Base-by-base conservation (phyloP, 2,329 filamentous ascomycete species). In the Talaromyces sp. region DNA sequence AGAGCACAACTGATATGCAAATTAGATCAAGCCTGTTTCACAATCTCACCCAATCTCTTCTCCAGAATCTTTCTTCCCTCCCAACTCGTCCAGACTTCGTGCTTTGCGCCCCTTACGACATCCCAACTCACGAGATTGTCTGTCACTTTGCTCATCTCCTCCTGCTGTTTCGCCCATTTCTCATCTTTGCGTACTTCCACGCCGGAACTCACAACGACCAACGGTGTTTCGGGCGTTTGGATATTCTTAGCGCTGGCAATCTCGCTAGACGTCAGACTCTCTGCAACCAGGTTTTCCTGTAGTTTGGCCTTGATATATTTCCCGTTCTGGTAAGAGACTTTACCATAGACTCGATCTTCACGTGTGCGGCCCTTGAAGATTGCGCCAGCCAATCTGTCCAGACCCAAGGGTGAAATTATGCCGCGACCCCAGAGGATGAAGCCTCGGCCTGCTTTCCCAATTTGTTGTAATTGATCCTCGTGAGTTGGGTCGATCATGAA, bases 241-340 rank as follows among this genome's bases (percentile, higher is more conserved):
- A 98, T 95, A 56, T 89, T 88, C 24, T 90, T 84, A 65, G 92
- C 92, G 66, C 89, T 90, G 52, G 85, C 82, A 19, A 96, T 88
- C 73, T 99, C 95, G 39, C 91, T 91, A 76, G 89, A 90, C 14
- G 92, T 92, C 70, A 98, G 87, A 0, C 91, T 92, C 69, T 89
- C 86, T 0, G 93, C 93, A 37, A 97, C 92, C 0, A 98, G 83
- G 69, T 90, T 94, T 80, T 99, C 95, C 78, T 99, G 95, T 64
- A 99, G 83, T 78, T 93, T 91, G 4, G 93, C 90, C 76, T 96
- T 97, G 76, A 97, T 89, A 75, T 87, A 89, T 75, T 93, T 96
- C 67, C 91, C 91, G 27, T 84, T 85, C 77, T 96, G 92, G 73
- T 92, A 90, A 0, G 92, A 87, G 5, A 88, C 87, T 52, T 87